phyloP scores from a whole-genome alignment of 805 yeast genomes.

The Phaffomyces thermotolerans region DNA sequence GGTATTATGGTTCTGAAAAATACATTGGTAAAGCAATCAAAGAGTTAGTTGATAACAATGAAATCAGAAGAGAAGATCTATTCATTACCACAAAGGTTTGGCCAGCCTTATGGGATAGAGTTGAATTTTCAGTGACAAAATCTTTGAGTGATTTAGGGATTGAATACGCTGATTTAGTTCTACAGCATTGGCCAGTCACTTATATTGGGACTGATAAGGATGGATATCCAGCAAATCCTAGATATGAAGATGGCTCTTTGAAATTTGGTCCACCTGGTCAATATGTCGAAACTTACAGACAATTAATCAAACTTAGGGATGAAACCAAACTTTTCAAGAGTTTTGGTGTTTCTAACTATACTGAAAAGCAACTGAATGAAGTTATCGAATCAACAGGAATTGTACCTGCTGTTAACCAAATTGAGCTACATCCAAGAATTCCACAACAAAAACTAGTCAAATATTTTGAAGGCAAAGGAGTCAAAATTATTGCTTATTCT shows the following conservation, averaged over 20 bases:
- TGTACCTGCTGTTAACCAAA: conserved; percentile 49
- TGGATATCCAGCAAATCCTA: conserved; percentile 32
- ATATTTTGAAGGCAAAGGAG: conserved; percentile 45
- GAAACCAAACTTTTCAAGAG: conserved; percentile 42
- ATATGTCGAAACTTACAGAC: conserved; percentile 45
- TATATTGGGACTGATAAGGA: conserved; percentile 56
- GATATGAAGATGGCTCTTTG: conserved; percentile 31
- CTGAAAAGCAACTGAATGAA: conserved; percentile 31
- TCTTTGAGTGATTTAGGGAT: conserved; percentile 55
- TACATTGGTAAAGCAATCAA: conserved; percentile 42
- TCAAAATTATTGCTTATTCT: conserved; percentile 48
- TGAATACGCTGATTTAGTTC: conserved; percentile 69
- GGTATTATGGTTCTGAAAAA: conserved; percentile 58
- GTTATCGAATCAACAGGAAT: conserved; percentile 37
- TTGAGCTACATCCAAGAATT: conserved; percentile 68
- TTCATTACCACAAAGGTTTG: conserved; percentile 72
- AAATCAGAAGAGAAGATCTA: conserved; percentile 48
- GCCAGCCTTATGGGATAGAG: conserved; percentile 46
- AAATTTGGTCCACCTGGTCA: conserved; percentile 33
- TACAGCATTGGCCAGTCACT: conserved; percentile 83
- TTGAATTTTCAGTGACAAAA: conserved; percentile 44
- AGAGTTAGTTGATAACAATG: conserved; percentile 34
- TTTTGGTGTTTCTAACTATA: conserved; percentile 54
- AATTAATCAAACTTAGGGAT: conserved; percentile 43
- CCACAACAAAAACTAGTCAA: conserved; percentile 55